These are phyloP conservation scores for Cercospora sojina DNA, from an alignment of 2,329 filamentous ascomycete species.

Conservation along the genomic window DNA sequence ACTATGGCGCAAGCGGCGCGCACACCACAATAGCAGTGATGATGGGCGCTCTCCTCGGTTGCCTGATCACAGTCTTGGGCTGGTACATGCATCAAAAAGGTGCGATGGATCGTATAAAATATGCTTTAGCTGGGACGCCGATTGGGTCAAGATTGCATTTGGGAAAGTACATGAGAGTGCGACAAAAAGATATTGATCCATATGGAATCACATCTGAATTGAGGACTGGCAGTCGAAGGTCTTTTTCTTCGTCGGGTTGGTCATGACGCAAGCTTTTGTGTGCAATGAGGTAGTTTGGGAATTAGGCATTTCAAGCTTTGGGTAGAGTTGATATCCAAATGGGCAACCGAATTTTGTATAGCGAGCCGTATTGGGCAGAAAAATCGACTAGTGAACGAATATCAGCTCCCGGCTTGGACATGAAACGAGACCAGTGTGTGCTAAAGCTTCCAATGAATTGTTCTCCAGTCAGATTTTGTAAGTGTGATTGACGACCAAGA, in stretches of 20 bases:
- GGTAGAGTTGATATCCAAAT: background rate
- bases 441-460: background rate
- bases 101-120: background rate
- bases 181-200: slow-evolving; percentile 1
- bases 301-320: background rate
- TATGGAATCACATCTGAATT: background rate
- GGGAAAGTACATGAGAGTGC: slow-evolving; percentile 10
- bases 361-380: background rate
- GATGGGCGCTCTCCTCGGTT: background rate
- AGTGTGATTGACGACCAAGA: background rate
- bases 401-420: background rate
- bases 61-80: background rate
- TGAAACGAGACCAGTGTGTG: too few species aligned
- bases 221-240: background rate
- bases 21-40: slow-evolving; percentile 1
- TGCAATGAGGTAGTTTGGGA: background rate
- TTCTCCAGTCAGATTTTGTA: background rate
- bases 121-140: background rate
- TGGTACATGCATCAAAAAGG: slow-evolving; percentile 8
- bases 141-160: slow-evolving; percentile 14
- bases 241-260: background rate
- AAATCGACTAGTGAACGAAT: background rate
- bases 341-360: background rate
- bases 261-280: background rate
- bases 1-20: background rate